phyloP scores from a whole-genome alignment of 1,139 yeast species.

The Debaryomyces robertsiae region DNA sequence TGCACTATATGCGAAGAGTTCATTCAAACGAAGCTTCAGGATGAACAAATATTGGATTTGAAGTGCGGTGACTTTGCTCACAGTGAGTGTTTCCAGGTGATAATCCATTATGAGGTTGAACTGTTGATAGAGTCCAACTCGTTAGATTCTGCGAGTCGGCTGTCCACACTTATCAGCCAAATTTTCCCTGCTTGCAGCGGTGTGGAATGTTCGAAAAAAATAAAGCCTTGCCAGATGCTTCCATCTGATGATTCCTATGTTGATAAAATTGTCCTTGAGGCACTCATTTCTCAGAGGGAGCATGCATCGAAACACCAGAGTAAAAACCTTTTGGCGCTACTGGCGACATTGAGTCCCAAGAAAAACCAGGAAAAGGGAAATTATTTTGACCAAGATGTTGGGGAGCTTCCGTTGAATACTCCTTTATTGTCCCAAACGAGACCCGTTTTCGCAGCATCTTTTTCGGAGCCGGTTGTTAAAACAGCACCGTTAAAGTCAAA shows the following conservation, averaged over 20 bases:
- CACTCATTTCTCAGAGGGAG: slow-evolving; percentile 10
- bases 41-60: slow-evolving; percentile 37
- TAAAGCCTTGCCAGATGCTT: slow-evolving; percentile 5
- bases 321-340: slow-evolving; percentile 14
- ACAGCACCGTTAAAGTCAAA: background rate
- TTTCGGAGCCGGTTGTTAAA: slow-evolving; percentile 3
- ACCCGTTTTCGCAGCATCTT: background rate
- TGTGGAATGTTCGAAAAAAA: slow-evolving; percentile 11
- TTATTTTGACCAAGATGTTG: background rate
- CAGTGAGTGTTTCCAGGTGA: slow-evolving; percentile 34
- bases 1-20: slow-evolving; percentile 44
- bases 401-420: background rate
- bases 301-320: slow-evolving; percentile 7
- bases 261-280: slow-evolving; percentile 13
- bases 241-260: slow-evolving; percentile 14
- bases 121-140: slow-evolving; percentile 9
- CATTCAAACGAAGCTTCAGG: slow-evolving; percentile 32
- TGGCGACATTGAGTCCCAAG: slow-evolving; percentile 12
- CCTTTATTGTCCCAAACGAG: background rate
- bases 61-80: slow-evolving; percentile 44
- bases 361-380: background rate
- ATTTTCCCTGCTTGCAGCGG: slow-evolving; percentile 18
- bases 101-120: slow-evolving; percentile 17
- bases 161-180: slow-evolving; percentile 9
- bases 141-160: slow-evolving; percentile 2